phyloP scores from a whole-genome alignment of 2,329 filamentous ascomycete species.

The Colletotrichum lini region DNA sequence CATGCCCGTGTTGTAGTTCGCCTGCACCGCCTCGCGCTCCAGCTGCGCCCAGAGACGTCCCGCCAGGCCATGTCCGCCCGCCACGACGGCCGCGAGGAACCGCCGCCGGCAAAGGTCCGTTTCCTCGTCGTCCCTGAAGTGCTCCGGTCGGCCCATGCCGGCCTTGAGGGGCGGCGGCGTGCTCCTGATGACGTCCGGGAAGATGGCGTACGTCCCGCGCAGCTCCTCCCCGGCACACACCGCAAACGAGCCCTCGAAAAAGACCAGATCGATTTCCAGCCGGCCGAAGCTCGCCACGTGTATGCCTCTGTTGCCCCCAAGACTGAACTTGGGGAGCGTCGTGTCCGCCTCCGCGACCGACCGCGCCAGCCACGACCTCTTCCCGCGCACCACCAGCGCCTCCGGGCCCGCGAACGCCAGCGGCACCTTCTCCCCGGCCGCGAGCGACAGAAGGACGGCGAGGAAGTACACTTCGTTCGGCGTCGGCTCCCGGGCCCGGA shows the following conservation, averaged over 20 bases:
- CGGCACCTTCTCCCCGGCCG: slow-evolving; percentile 11
- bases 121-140: slow-evolving; percentile 5
- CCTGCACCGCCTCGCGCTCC: slow-evolving; percentile 8
- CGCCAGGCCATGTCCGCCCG: neutral
- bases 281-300: neutral
- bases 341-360: slow-evolving; percentile 17
- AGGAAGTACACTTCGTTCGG: slow-evolving; percentile 20
- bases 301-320: neutral
- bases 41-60: slow-evolving; percentile 19
- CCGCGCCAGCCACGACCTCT: slow-evolving; percentile 6
- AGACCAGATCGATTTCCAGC: slow-evolving; percentile 20
- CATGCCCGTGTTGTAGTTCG: slow-evolving; percentile 21
- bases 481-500: neutral
- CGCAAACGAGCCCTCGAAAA: neutral
- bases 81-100: slow-evolving; percentile 12
- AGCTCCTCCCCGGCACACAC: neutral
- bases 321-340: slow-evolving; percentile 16
- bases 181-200: slow-evolving; percentile 16
- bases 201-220: neutral
- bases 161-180: slow-evolving; percentile 16
- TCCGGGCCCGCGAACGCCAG: slow-evolving; percentile 7
- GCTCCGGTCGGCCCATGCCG: neutral
- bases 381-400: neutral
- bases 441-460: slow-evolving; percentile 1
- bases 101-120: slow-evolving; percentile 2